A percentile compares a stretch with the other conserved stretches of the same genome.
Evolutionary conservation across 495 filamentous ascomycete species (phyloP).

Genomic region (Corynascus novoguineensis): DNA sequence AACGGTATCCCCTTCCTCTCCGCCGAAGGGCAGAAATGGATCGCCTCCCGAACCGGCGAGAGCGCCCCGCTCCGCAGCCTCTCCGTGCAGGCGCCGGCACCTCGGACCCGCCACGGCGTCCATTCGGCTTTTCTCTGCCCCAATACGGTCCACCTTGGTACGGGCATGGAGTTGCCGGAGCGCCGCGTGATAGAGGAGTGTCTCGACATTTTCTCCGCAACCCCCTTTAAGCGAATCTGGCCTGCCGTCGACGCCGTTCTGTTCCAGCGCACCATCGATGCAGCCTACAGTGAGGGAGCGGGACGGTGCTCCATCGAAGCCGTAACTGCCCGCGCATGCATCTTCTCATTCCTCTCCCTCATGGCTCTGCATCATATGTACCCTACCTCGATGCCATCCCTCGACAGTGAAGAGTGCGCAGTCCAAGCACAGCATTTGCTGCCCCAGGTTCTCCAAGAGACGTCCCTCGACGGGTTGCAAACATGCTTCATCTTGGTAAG

Average conservation of each 20-base stretch:
- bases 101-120: constrained; percentile 10
- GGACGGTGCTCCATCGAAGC: constrained; percentile 3
- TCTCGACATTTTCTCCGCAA: constrained; percentile 15
- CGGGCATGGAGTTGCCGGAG: constrained; percentile 11
- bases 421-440: constrained; percentile 38
- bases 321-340: constrained; percentile 35
- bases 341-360: constrained; percentile 44
- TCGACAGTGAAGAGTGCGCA: constrained; percentile 22
- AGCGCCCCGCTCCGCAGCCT: constrained; percentile 35
- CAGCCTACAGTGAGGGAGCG: constrained; percentile 30
- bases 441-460: constrained; percentile 39
- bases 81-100: constrained; percentile 25
- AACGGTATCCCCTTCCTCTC: constrained; percentile 46
- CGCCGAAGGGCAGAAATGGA: constrained; percentile 43
- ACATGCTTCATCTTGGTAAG: constrained; percentile 41
- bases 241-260: constrained; percentile 39
- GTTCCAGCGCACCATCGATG: constrained; percentile 38
- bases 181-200: constrained; percentile 14
- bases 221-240: constrained; percentile 40
- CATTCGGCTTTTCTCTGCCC: not conserved
- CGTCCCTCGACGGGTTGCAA: constrained; percentile 39
- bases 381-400: constrained; percentile 33
- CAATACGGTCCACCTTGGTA: not conserved
- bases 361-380: constrained; percentile 19
- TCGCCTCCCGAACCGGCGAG: constrained; percentile 44